These are phyloP conservation scores for Trichoderma sp. DNA, from an alignment of 2,329 filamentous ascomycete genomes.

Conservation along the genomic window DNA sequence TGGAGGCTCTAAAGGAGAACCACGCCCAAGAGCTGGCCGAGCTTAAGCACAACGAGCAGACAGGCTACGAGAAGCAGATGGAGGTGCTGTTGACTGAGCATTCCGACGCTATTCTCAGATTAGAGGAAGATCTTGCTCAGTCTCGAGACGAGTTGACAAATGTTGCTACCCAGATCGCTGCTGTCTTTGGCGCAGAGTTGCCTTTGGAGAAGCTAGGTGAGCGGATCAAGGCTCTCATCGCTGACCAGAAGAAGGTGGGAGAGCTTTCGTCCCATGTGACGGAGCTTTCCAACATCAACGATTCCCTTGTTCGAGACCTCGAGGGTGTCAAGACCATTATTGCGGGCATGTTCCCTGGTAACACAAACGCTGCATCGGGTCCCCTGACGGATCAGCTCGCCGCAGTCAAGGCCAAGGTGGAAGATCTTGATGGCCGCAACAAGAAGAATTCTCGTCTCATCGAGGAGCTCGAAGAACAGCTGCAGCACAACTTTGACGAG, in stretches of 20 bases:
- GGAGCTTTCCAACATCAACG: conserved; percentile 62
- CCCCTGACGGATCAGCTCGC: conserved; percentile 60
- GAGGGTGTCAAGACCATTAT: conserved; percentile 62
- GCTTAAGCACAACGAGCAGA: conserved; percentile 54
- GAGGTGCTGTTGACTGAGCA: conserved; percentile 64
- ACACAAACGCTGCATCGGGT: conserved; percentile 43
- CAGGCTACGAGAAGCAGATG: conserved; percentile 61
- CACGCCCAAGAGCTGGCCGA: conserved; percentile 57
- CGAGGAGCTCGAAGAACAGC: conserved; percentile 94
- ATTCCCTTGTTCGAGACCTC: conserved; percentile 64
- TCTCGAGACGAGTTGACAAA: conserved; percentile 69
- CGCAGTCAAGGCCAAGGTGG: conserved; percentile 68
- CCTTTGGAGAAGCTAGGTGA: conserved; percentile 70
- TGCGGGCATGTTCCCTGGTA: conserved; percentile 55
- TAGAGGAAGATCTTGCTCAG: conserved; percentile 66
- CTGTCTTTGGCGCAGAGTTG: conserved; percentile 63
- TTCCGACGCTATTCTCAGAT: conserved; percentile 55
- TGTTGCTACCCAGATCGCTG: conserved; percentile 65
- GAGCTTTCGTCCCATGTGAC: conserved; percentile 60
- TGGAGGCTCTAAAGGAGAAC: conserved; percentile 53
- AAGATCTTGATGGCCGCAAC: conserved; percentile 68
- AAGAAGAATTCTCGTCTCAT: conserved; percentile 91
- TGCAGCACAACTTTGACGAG: conserved; percentile 93
- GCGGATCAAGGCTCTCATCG: conserved; percentile 60
- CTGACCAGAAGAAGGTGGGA: conserved; percentile 60